These are phyloP conservation scores for Diospyros kaki DNA, from an alignment of 148 eudicot species.

Conservation along the genomic window DNA sequence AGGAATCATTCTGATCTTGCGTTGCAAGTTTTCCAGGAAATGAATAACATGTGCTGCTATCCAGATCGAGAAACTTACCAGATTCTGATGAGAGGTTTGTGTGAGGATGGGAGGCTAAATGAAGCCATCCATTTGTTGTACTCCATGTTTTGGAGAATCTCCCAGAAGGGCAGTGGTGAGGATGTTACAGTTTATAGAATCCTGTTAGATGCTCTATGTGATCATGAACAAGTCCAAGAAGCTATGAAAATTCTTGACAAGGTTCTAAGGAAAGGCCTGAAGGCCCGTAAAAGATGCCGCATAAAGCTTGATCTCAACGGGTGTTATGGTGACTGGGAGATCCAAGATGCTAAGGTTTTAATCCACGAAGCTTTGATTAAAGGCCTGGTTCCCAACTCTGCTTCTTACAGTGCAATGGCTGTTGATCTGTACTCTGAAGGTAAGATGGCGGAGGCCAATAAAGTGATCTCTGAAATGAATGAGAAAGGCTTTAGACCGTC, in stretches of 20 bases:
- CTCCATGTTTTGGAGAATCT: slow-evolving; percentile 86
- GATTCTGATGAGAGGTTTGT: slow-evolving; percentile 76
- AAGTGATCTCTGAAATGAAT: slow-evolving; percentile 56
- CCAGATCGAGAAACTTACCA: slow-evolving; percentile 67
- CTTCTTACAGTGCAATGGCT: slow-evolving; percentile 60
- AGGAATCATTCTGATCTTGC: slow-evolving; percentile 68
- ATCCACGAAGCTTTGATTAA: slow-evolving; percentile 60
- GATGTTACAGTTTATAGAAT: slow-evolving; percentile 74
- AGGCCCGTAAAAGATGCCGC: slow-evolving; percentile 51
- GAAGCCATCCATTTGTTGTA: slow-evolving; percentile 83
- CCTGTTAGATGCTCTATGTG: slow-evolving; percentile 63
- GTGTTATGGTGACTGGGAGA: slow-evolving; percentile 33
- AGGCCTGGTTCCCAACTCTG: slow-evolving; percentile 65
- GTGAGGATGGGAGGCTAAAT: slow-evolving; percentile 60
- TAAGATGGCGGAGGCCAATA: slow-evolving; percentile 50
- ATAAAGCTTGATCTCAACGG: slow-evolving; percentile 47
- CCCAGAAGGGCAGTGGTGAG: slow-evolving; percentile 82
- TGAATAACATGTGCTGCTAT: slow-evolving; percentile 57
- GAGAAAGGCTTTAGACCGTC: slow-evolving; percentile 52
- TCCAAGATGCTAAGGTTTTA: slow-evolving; percentile 41
- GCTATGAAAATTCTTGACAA: slow-evolving; percentile 68
- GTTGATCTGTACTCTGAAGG: slow-evolving; percentile 63
- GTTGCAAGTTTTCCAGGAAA: slow-evolving; percentile 65
- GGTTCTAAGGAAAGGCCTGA: slow-evolving; percentile 71
- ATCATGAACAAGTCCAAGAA: slow-evolving; percentile 54